phyloP scores from a whole-genome alignment of 2,329 filamentous ascomycete genomes.

The Periconia digitata region DNA sequence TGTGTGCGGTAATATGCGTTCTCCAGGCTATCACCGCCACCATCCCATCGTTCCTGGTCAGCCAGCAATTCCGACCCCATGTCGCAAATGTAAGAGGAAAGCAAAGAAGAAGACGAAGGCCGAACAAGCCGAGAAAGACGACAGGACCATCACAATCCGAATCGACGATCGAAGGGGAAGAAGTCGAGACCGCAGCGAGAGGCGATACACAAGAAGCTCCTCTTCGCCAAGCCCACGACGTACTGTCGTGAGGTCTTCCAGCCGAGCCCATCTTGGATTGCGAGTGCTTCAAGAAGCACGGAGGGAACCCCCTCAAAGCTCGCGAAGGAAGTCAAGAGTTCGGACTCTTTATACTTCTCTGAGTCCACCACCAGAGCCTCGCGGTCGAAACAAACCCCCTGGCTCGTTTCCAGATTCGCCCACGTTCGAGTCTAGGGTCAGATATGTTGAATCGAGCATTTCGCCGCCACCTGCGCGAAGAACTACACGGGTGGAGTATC shows the following conservation, averaged over 20 bases:
- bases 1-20: conserved; percentile 36
- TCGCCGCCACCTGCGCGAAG: conserved; percentile 24
- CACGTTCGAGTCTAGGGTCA: conserved; percentile 13
- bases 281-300: conserved; percentile 19
- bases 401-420: conserved; percentile 18
- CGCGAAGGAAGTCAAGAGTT: not conserved
- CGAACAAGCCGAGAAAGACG: conserved; percentile 12
- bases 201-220: conserved; percentile 15
- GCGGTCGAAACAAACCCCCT: conserved; percentile 18
- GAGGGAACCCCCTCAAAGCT: conserved; percentile 9
- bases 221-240: conserved; percentile 21
- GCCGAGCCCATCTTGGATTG: conserved; percentile 26
- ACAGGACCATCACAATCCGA: conserved; percentile 18
- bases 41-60: conserved; percentile 39
- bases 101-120: conserved; percentile 10
- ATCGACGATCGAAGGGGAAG: conserved; percentile 25
- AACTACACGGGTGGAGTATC: conserved; percentile 16
- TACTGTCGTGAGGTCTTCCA: conserved; percentile 17
- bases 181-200: conserved; percentile 19
- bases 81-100: conserved; percentile 36
- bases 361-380: conserved; percentile 19
- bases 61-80: conserved; percentile 23
- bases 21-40: conserved; percentile 35
- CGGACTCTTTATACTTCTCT: conserved; percentile 19
- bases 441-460: conserved; percentile 25